A percentile compares a stretch with the other conserved stretches of the same genome.
phyloP scores from a whole-genome alignment of 2,329 filamentous ascomycete genomes.

The Fusarium coffeatum region DNA sequence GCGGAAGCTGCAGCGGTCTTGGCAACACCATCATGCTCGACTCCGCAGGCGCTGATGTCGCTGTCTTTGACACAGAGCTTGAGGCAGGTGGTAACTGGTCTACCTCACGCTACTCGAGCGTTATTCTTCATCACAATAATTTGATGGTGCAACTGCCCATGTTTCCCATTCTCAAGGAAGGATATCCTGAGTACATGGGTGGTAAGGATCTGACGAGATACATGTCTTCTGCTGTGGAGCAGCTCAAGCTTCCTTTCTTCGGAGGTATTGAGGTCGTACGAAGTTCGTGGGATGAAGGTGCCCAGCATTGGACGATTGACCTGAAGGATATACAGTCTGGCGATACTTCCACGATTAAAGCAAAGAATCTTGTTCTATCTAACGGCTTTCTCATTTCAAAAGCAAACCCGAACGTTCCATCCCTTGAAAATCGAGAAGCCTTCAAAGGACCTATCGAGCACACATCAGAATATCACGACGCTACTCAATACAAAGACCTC shows the following conservation, averaged over 20 bases:
- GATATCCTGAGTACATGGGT: neutral
- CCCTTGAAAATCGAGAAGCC: neutral
- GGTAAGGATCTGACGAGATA: neutral
- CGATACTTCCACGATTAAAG: neutral
- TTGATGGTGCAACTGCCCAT: neutral
- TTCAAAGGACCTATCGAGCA: neutral
- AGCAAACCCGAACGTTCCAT: neutral
- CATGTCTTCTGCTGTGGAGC: neutral
- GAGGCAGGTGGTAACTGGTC: neutral
- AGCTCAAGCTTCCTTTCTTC: slow-evolving; percentile 1
- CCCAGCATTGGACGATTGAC: neutral
- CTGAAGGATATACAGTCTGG: neutral
- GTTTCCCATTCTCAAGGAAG: neutral
- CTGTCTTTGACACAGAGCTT: neutral
- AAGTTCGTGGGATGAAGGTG: neutral
- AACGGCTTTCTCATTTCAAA: slow-evolving; percentile 1
- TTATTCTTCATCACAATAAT: neutral
- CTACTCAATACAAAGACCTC: neutral
- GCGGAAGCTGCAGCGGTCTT: neutral
- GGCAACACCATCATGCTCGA: slow-evolving; percentile 1
- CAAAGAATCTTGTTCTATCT: neutral
- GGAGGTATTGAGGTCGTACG: neutral
- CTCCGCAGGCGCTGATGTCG: neutral
- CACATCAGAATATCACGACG: neutral
- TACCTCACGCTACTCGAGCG: neutral